A percentile compares a stretch with the other conserved stretches of the same genome.
phyloP scores from a whole-genome alignment of 2,329 filamentous ascomycete species.

The Ophiostoma quercus region DNA sequence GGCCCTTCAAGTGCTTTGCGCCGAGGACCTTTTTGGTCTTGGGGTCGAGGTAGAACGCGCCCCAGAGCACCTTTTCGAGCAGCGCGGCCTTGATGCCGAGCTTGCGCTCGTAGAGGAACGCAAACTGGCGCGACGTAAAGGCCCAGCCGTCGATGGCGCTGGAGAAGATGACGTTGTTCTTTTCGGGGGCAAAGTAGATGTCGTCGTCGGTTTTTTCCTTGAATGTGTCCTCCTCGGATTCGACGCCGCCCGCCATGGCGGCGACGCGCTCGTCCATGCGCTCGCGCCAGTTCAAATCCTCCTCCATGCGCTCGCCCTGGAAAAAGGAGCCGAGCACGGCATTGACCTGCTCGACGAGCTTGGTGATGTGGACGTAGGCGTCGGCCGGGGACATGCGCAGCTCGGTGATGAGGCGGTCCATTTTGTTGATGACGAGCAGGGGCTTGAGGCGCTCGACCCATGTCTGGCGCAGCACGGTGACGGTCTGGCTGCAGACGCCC shows the following conservation, averaged over 20 bases:
- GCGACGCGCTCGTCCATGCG: conserved; percentile 80
- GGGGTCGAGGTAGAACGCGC: conserved; percentile 91
- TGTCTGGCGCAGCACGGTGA: conserved; percentile 88
- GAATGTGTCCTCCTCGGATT: conserved; percentile 49
- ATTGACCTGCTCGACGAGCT: conserved; percentile 91
- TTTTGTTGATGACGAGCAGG: conserved; percentile 94
- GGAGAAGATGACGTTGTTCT: conserved; percentile 98
- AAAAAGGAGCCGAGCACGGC: conserved; percentile 97
- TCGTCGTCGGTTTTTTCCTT: conserved; percentile 94
- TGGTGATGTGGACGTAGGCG: conserved; percentile 82
- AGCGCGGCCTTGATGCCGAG: conserved; percentile 83
- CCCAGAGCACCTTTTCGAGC: conserved; percentile 94
- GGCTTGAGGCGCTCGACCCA: conserved; percentile 96
- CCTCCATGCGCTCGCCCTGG: conserved; percentile 96
- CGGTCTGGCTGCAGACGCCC: conserved; percentile 96
- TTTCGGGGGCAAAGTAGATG: conserved; percentile 95
- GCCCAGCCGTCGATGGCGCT: conserved; percentile 99
- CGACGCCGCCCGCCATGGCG: conserved; percentile 36
- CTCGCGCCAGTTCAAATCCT: conserved; percentile 93
- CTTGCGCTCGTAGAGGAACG: conserved; percentile 90
- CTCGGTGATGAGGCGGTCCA: conserved; percentile 90
- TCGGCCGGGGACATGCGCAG: conserved; percentile 87
- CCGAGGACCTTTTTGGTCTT: conserved; percentile 93
- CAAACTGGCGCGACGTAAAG: conserved; percentile 93
- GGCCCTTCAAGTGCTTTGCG: conserved; percentile 86